These are phyloP conservation scores for Solanum paucissectum DNA, from an alignment of 257 asterid genomes.

Conservation along the genomic window DNA sequence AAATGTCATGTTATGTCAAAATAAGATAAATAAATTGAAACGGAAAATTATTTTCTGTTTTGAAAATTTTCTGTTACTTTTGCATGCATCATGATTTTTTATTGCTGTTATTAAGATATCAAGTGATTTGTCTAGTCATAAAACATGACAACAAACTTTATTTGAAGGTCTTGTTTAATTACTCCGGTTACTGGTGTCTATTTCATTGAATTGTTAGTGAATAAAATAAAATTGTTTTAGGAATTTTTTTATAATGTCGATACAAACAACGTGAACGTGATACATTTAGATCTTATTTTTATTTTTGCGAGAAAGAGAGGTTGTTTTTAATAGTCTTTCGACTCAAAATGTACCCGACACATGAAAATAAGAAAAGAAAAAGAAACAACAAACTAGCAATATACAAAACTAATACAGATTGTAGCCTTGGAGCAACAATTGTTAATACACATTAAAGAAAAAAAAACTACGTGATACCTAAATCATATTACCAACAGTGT, in stretches of 20 bases:
- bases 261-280: not conserved
- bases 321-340: not conserved
- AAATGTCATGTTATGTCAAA: no score
- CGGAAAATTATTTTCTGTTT: not conserved
- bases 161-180: not conserved
- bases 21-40: not conserved
- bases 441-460: not conserved
- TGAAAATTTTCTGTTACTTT: not conserved
- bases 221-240: not conserved
- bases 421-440: not conserved
- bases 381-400: not conserved
- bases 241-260: no score
- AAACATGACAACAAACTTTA: not conserved
- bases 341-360: fast-evolving
- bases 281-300: not conserved
- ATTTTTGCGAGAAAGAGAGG: not conserved
- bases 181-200: not conserved
- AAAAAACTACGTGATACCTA: not conserved
- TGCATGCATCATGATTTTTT: not conserved
- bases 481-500: not conserved
- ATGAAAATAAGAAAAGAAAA: not conserved
- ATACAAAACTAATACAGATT: not conserved
- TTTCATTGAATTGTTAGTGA: not conserved
- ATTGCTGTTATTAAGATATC: not conserved
- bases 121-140: not conserved